phyloP scores from a whole-genome alignment of 768 basidiomycete species.

The Macrolepiota albuminosa region DNA sequence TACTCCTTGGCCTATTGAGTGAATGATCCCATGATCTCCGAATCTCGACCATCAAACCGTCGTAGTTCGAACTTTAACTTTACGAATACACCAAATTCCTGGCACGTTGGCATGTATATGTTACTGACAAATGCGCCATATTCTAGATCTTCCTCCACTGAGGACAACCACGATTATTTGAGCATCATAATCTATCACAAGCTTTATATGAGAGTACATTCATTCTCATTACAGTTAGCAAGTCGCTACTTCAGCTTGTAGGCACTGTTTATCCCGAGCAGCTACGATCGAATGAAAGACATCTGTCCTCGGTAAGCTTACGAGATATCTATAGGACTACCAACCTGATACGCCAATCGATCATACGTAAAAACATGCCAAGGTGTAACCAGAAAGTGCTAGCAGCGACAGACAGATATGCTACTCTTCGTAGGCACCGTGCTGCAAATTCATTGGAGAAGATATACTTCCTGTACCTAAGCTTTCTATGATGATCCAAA shows the following conservation, averaged over 20 bases:
- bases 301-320: not conserved
- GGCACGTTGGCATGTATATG: not conserved
- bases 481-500: not conserved
- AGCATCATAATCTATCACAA: not conserved
- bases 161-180: not conserved
- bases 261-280: not conserved
- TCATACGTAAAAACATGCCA: not conserved
- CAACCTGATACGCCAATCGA: conserved; percentile 1
- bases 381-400: not conserved
- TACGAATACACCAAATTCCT: not conserved
- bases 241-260: not conserved
- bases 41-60: not conserved
- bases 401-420: not conserved
- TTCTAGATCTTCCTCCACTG: not conserved
- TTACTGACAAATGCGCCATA: not conserved
- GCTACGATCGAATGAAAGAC: not conserved
- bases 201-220: no score
- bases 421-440: not conserved
- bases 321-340: not conserved
- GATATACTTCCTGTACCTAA: not conserved
- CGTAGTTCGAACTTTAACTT: not conserved
- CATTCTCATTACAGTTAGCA: not conserved
- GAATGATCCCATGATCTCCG: not conserved
- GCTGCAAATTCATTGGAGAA: conserved; percentile 12
- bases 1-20: not conserved